Evolutionary conservation across 2,329 filamentous ascomycete species (phyloP).

Genomic region (Aspergillus proliferans): DNA sequence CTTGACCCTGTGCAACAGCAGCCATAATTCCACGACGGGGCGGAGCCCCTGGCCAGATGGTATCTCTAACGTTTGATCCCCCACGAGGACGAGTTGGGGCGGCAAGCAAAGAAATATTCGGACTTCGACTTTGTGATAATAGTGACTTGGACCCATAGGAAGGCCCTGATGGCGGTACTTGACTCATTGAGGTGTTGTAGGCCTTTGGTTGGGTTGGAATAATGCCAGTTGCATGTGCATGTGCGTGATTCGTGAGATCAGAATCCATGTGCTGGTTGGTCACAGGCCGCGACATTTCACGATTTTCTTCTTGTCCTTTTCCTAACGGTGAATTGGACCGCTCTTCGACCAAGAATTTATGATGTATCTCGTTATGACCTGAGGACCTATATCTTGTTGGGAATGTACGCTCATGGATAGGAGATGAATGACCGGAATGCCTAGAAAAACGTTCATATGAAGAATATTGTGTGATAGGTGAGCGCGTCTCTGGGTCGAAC

Average conservation of each 20-base stretch:
- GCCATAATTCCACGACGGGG: constrained; percentile 29
- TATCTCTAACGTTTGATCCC: constrained; percentile 28
- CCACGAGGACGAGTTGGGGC: constrained; percentile 45
- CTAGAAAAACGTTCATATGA: constrained; percentile 18
- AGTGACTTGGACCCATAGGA: constrained; percentile 30
- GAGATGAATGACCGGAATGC: constrained; percentile 7
- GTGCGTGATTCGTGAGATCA: constrained; percentile 13
- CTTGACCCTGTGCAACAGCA: constrained; percentile 23
- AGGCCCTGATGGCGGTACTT: constrained; percentile 33
- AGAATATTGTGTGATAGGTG: constrained; percentile 17
- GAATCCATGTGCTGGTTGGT: constrained; percentile 5
- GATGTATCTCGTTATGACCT: constrained; percentile 9
- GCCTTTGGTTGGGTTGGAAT: constrained; percentile 29
- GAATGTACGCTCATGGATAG: constrained; percentile 7
- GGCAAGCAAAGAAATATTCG: constrained; percentile 36
- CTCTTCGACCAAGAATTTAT: constrained; percentile 13
- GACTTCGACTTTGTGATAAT: constrained; percentile 31
- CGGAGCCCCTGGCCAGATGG: constrained; percentile 25
- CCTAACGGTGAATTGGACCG: constrained; percentile 1
- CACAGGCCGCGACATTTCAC: background rate
- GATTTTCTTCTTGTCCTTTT: constrained; percentile 8
- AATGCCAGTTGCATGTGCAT: constrained; percentile 12
- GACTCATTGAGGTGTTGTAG: constrained; percentile 15
- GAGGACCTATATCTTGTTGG: constrained; percentile 4
- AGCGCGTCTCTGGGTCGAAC: constrained; percentile 25